A percentile compares a stretch with the other conserved stretches of the same genome.
These are phyloP conservation scores for Corymbia maculata DNA, from an alignment of 345 rosid species.

Conservation along the genomic window DNA sequence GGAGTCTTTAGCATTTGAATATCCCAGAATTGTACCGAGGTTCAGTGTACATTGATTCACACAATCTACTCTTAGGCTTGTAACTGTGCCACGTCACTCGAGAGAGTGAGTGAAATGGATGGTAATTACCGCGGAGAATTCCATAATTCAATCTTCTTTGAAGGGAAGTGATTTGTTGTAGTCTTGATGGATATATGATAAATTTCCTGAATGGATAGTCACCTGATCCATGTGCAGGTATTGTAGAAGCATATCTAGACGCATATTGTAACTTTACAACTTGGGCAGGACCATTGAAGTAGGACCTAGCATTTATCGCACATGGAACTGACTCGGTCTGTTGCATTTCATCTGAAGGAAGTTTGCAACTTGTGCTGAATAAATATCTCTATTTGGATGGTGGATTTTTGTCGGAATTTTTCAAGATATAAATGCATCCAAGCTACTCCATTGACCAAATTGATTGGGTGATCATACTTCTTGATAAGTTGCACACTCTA, in stretches of 20 bases:
- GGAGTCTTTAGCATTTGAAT: neutral
- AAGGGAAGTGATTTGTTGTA: neutral
- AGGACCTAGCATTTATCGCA: neutral
- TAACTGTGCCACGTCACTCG: neutral
- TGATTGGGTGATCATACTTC: neutral
- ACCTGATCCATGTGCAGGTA: neutral
- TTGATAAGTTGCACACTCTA: neutral
- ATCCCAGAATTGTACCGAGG: neutral
- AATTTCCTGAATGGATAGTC: neutral
- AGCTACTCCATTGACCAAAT: neutral
- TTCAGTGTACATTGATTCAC: neutral
- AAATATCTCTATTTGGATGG: neutral
- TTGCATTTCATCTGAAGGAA: neutral
- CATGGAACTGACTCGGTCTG: neutral
- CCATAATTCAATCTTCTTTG: neutral
- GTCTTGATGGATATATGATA: neutral
- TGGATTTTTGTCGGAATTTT: neutral
- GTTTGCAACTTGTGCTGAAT: neutral
- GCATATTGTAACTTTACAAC: neutral
- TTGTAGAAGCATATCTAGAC: neutral
- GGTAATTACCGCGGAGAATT: neutral
- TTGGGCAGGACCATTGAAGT: neutral
- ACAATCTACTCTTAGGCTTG: neutral
- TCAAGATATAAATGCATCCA: neutral
- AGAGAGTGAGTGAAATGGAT: neutral